Conservation (phyloP, 2,329 filamentous ascomycete genomes). For the Boeremia exigua region DNA sequence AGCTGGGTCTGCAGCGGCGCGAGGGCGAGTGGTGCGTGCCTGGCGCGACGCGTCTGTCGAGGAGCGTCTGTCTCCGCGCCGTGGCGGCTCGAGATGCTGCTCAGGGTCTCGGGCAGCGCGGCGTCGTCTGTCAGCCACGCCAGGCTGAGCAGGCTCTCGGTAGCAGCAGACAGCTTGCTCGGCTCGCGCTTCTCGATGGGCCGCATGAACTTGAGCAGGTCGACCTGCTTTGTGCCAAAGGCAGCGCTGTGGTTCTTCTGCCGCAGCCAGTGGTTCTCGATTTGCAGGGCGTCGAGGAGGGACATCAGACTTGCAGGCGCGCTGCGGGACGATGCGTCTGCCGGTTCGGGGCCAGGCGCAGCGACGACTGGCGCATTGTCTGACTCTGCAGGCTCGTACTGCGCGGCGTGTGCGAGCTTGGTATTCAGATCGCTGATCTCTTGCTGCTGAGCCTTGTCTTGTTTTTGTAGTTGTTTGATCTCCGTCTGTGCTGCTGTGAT, state of each 20-base stretch:
- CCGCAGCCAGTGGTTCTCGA: constrained; percentile 41
- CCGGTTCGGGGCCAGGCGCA: constrained; percentile 15
- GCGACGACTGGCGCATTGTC: constrained; percentile 18
- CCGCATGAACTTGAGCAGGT: constrained; percentile 7
- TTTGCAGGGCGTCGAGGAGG: constrained; percentile 32
- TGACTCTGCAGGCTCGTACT: constrained; percentile 8
- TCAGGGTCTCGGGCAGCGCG: constrained; percentile 1
- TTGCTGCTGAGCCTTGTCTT: constrained; percentile 23
- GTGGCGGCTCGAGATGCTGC: constrained; percentile 8
- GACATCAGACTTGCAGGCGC: constrained; percentile 24
- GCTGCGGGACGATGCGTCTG: constrained; percentile 10
- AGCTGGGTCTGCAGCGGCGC: constrained; percentile 9
- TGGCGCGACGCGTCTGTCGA: background rate
- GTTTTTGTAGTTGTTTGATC: constrained; percentile 25
- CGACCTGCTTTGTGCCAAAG: constrained; percentile 14
- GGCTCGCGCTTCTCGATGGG: constrained; percentile 4
- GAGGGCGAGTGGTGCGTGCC: background rate
- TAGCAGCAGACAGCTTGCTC: constrained; percentile 9
- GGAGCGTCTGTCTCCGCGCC: background rate
- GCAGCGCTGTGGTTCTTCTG: constrained; percentile 28
- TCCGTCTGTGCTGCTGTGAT: constrained; percentile 28
- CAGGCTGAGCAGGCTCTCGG: constrained; percentile 7
- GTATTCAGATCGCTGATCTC: constrained; percentile 28
- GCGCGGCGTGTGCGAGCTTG: constrained; percentile 9
- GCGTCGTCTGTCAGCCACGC: constrained; percentile 8